Conservation (phyloP, 768 basidiomycete genomes). For the Daedalea quercina region DNA sequence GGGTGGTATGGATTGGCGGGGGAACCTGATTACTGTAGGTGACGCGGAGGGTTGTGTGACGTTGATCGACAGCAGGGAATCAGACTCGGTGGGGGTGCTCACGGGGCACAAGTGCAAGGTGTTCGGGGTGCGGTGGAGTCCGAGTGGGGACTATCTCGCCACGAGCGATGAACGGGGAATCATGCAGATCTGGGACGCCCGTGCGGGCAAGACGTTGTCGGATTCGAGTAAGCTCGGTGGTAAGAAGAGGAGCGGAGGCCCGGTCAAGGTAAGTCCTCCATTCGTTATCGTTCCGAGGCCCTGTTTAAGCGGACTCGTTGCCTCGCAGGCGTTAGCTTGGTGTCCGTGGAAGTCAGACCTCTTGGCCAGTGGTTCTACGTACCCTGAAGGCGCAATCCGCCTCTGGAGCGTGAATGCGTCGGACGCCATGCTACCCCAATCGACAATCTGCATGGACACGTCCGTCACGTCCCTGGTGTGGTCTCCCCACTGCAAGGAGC, state of each 20-base stretch:
- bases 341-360: slow-evolving; percentile 67
- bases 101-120: slow-evolving; percentile 28
- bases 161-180: slow-evolving; percentile 35
- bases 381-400: slow-evolving; percentile 52
- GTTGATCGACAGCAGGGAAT: slow-evolving; percentile 30
- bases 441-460: slow-evolving; percentile 36
- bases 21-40: slow-evolving; percentile 32
- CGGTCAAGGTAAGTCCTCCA: slow-evolving; percentile 32
- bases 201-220: slow-evolving; percentile 26
- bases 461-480: slow-evolving; percentile 58
- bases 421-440: slow-evolving; percentile 39
- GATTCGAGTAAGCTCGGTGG: slow-evolving; percentile 26
- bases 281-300: background rate
- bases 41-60: slow-evolving; percentile 31
- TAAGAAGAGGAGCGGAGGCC: slow-evolving; percentile 36
- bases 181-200: slow-evolving; percentile 39
- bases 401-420: slow-evolving; percentile 46
- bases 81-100: slow-evolving; percentile 21
- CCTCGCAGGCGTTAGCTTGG: slow-evolving; percentile 59
- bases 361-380: slow-evolving; percentile 61
- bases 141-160: slow-evolving; percentile 33
- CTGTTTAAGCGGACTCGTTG: background rate
- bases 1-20: slow-evolving; percentile 36
- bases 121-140: slow-evolving; percentile 35
- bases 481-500: slow-evolving; percentile 51